These are phyloP conservation scores for Penicillium daleae DNA, from an alignment of 495 filamentous ascomycete genomes.

Conservation along the genomic window DNA sequence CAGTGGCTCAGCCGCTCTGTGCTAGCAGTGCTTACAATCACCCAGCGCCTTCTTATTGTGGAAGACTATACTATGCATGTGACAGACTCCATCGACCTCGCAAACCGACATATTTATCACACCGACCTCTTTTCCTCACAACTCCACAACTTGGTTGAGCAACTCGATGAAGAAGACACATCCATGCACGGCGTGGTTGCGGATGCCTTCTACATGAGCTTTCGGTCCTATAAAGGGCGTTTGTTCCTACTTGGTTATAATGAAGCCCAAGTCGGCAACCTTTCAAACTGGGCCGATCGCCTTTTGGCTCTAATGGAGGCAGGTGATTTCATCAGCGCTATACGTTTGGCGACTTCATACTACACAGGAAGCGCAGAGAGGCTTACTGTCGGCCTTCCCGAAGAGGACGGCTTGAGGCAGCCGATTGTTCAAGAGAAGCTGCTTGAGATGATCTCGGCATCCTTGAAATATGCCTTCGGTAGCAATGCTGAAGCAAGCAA, in stretches of 20 bases:
- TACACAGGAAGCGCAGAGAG: constrained; percentile 88
- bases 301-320: constrained; percentile 95
- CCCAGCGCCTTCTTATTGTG: constrained; percentile 87
- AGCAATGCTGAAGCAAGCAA: constrained; percentile 54
- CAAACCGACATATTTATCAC: constrained; percentile 91
- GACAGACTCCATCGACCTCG: constrained; percentile 91
- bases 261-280: constrained; percentile 82
- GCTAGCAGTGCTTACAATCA: constrained; percentile 86
- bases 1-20: constrained; percentile 98
- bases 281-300: constrained; percentile 99
- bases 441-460: constrained; percentile 92
- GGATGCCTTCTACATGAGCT: constrained; percentile 97
- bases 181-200: constrained; percentile 95
- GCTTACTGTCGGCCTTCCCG: constrained; percentile 88
- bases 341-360: constrained; percentile 86
- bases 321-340: constrained; percentile 90
- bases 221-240: constrained; percentile 91
- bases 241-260: constrained; percentile 89
- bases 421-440: constrained; percentile 85
- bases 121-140: constrained; percentile 84
- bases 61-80: constrained; percentile 87
- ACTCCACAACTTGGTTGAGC: constrained; percentile 80
- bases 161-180: constrained; percentile 82
- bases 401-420: constrained; percentile 76
- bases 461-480: constrained; percentile 85